Base-by-base conservation (phyloP, 352 stramenopile species). In the Globisporangium canariense region DNA sequence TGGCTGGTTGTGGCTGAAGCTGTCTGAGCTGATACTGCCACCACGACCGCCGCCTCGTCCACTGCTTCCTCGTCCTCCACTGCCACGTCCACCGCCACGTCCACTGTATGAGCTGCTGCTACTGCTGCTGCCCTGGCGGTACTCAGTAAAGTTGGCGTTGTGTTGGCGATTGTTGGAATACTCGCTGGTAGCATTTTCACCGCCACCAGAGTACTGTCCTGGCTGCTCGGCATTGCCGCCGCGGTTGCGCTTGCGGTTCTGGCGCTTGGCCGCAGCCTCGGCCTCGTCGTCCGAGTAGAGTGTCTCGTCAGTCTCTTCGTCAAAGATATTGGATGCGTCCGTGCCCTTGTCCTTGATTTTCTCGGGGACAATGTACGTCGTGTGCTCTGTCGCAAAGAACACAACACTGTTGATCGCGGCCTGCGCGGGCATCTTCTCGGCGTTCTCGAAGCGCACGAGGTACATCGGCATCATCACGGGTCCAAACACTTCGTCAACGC, bases 401-500 rank as follows among this genome's bases (percentile, higher is more conserved):
- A 96, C 82, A 2, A 64, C 52, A 16, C 67, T 68, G 58, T 81
- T 75, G 14, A 86, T 54, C 11, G 64, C 49, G 0, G 78, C 82
- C 46, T 76, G 71, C 18, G 67, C 49, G 0, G 87, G 82, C 34
- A 96, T 93, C 66, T 93, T 90, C 18, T 73, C 73, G 0, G 75
- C 78, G 8, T 62, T 78, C 41, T 89, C 77, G 65, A 91, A 96
- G 14, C 87, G 87, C 43, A 96, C 72, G n/a, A 94, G 68, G 62
- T 96, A 96, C 79, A 96, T 89, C 9, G 87, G 87, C 85, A 93
- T 89, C 36, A 90, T 65, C 56, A 96, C 83, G 3, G 85, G 87
- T 5, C 87, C 87, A 67, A 96, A 96, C 1, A 96, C 68, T 64
- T 96, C 87, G 62, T 96, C 85, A 18, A 96, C 78, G 50, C 84